Conservation (phyloP, 768 basidiomycete species). For the Ephemerocybe angulata region DNA sequence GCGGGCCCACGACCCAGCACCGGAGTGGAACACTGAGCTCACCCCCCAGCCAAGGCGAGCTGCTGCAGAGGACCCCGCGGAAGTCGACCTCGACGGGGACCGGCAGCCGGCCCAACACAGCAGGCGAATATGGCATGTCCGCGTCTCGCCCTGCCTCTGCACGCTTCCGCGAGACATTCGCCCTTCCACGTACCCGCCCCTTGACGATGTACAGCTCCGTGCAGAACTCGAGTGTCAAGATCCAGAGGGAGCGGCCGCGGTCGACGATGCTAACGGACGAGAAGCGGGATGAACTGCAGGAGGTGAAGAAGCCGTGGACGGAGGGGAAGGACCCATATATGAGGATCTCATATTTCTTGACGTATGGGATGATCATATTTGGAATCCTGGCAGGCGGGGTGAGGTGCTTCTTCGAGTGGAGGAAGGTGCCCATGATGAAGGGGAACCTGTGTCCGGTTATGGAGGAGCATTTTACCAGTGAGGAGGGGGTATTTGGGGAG, state of each 20-base stretch:
- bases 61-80: conserved; percentile 28
- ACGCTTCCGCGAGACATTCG: conserved; percentile 52
- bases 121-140: conserved; percentile 9
- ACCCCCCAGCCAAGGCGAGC: conserved; percentile 39
- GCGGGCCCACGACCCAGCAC: conserved; percentile 20
- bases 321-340: conserved; percentile 50
- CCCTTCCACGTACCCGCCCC: conserved; percentile 56
- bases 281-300: conserved; percentile 21
- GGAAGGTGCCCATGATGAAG: conserved; percentile 41
- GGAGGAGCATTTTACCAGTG: conserved; percentile 70
- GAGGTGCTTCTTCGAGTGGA: conserved; percentile 57
- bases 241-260: conserved; percentile 44
- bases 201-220: conserved; percentile 51
- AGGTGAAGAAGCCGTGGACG: conserved; percentile 58
- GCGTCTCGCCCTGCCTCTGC: conserved; percentile 33
- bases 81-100: conserved; percentile 31
- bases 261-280: conserved; percentile 43
- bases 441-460: conserved; percentile 63
- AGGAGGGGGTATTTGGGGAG: conserved; percentile 54
- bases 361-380: conserved; percentile 55
- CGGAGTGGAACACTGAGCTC: conserved; percentile 35
- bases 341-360: conserved; percentile 58
- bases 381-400: conserved; percentile 52
- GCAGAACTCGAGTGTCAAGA: conserved; percentile 35
- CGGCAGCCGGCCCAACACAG: conserved; percentile 30